These are phyloP conservation scores for Backusella tarrabulga DNA, from an alignment of 192 early-diverging fungal species.

Conservation along the genomic window DNA sequence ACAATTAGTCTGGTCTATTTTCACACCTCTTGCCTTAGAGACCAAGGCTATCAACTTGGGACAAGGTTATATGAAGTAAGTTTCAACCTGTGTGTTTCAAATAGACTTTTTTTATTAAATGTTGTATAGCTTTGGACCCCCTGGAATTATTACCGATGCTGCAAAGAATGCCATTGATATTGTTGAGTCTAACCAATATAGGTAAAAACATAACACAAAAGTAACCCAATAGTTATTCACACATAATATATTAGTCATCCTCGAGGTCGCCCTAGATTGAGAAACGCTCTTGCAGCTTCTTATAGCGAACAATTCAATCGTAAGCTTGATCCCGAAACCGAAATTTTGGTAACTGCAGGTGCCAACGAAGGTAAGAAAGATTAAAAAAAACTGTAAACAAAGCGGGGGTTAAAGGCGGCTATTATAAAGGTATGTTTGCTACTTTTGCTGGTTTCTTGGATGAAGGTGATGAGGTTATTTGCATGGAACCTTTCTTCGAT, in stretches of 20 bases:
- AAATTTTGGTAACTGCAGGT: conserved; percentile 89
- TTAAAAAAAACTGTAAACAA: background rate
- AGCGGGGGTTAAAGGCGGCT: background rate
- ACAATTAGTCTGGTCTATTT: conserved; percentile 74
- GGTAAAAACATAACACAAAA: conserved; percentile 46
- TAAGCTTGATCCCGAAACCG: conserved; percentile 68
- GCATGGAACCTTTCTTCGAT: conserved; percentile 97
- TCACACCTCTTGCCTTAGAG: conserved; percentile 81
- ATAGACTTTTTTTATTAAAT: background rate
- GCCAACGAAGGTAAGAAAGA: conserved; percentile 73
- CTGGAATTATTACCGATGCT: conserved; percentile 80
- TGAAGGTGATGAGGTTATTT: conserved; percentile 82
- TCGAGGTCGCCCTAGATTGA: conserved; percentile 60
- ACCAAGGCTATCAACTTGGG: conserved; percentile 91
- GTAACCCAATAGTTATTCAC: background rate
- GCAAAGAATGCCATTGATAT: conserved; percentile 65
- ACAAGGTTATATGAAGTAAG: conserved; percentile 80
- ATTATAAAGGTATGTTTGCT: conserved; percentile 59
- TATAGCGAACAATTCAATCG: conserved; percentile 72
- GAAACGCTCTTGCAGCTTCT: conserved; percentile 72
- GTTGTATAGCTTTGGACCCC: conserved; percentile 74
- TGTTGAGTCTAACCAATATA: conserved; percentile 80
- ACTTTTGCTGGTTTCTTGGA: conserved; percentile 83
- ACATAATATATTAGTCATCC: conserved; percentile 43
- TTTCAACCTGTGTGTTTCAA: background rate